phyloP scores from a whole-genome alignment of 2,329 filamentous ascomycete genomes.

The Setomelanomma holmii region DNA sequence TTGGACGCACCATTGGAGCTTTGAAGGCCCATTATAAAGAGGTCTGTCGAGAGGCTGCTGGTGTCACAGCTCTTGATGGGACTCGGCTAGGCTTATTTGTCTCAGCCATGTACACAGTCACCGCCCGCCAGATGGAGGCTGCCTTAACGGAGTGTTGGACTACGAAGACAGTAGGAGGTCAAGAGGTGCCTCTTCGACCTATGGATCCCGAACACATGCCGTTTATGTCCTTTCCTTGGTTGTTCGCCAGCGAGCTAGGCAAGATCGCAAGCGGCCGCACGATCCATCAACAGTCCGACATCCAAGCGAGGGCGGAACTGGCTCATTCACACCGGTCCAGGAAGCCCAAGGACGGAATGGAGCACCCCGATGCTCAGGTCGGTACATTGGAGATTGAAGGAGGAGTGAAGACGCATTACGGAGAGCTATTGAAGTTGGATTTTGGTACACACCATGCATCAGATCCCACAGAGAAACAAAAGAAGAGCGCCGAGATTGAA shows the following conservation, averaged over 20 bases:
- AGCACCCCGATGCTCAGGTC: background rate
- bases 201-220: conserved; percentile 69
- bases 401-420: conserved; percentile 43
- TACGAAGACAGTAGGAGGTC: conserved; percentile 50
- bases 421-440: conserved; percentile 45
- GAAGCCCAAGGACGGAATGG: conserved; percentile 9
- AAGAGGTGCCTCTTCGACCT: conserved; percentile 45
- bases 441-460: conserved; percentile 7
- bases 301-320: background rate
- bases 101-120: conserved; percentile 87
- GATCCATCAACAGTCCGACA: background rate
- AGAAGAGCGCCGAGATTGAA: background rate
- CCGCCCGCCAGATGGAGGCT: conserved; percentile 70
- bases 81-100: conserved; percentile 71
- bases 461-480: background rate
- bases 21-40: conserved; percentile 74
- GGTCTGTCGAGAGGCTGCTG: conserved; percentile 70
- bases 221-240: conserved; percentile 92
- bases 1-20: conserved; percentile 70
- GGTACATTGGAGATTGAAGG: conserved; percentile 40
- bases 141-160: conserved; percentile 61
- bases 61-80: conserved; percentile 49
- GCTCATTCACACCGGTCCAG: conserved; percentile 2
- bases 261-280: conserved; percentile 64
- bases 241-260: conserved; percentile 77